These are phyloP conservation scores for Dipteronia dyeriana DNA, from an alignment of 345 rosid genomes.

Conservation along the genomic window DNA sequence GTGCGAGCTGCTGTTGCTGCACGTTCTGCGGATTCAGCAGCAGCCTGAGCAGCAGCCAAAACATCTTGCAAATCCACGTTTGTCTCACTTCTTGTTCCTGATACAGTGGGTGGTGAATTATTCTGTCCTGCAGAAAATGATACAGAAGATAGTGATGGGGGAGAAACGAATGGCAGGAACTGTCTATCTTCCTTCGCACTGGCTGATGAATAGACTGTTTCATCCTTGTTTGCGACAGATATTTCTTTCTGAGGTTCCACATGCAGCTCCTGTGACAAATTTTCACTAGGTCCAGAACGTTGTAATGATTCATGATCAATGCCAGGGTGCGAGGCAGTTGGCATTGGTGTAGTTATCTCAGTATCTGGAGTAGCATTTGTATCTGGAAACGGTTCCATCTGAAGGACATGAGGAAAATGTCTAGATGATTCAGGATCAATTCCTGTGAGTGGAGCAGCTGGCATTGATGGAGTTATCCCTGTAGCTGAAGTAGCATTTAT, in stretches of 20 bases:
- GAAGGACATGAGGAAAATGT: slow-evolving; percentile 1
- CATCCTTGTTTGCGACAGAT: slow-evolving; percentile 33
- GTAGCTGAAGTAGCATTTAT: slow-evolving; percentile 41
- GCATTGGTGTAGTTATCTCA: slow-evolving; percentile 22
- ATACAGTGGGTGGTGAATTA: slow-evolving; percentile 25
- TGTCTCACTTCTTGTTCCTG: slow-evolving; percentile 38
- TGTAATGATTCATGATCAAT: slow-evolving; percentile 36
- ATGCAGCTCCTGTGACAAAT: slow-evolving; percentile 32
- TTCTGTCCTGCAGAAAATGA: slow-evolving; percentile 29
- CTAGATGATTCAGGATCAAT: slow-evolving; percentile 35
- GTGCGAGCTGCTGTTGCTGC: slow-evolving; percentile 91
- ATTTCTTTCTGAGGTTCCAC: slow-evolving; percentile 39
- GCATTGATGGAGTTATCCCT: slow-evolving; percentile 25
- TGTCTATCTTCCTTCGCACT: slow-evolving; percentile 49
- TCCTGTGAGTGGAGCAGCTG: slow-evolving; percentile 25
- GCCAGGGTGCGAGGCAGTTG: slow-evolving; percentile 24
- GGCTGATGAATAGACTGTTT: slow-evolving; percentile 26
- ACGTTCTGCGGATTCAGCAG: slow-evolving; percentile 87
- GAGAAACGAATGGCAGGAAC: slow-evolving; percentile 59
- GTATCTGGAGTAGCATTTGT: slow-evolving; percentile 41
- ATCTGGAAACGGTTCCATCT: slow-evolving; percentile 23
- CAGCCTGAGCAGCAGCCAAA: slow-evolving; percentile 82
- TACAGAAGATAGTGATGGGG: slow-evolving; percentile 44
- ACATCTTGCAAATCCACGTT: slow-evolving; percentile 79
- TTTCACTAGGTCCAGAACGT: slow-evolving; percentile 27